Conservation (phyloP, 768 basidiomycete species). For the Suillus hirtellus region DNA sequence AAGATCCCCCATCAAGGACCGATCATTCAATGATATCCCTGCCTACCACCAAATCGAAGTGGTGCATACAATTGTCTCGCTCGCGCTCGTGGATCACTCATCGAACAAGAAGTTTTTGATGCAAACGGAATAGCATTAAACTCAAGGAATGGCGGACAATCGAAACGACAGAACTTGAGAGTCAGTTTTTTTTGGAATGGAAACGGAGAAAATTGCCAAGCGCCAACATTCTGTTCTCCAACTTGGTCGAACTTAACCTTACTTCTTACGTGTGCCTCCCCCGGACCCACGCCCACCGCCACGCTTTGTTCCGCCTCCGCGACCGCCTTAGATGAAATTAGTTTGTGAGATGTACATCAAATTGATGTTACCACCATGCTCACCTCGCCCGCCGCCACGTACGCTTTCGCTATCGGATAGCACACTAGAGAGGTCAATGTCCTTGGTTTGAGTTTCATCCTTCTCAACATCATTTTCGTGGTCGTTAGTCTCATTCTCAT, state of each 20-base stretch:
- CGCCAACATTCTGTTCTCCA: neutral
- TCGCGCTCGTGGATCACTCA: neutral
- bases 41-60: no score
- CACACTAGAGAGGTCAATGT: conserved; percentile 8
- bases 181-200: neutral
- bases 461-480: conserved; percentile 27
- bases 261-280: neutral
- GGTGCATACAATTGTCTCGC: neutral
- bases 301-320: neutral
- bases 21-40: neutral
- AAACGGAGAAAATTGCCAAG: conserved; percentile 1
- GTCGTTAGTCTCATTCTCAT: conserved; percentile 25
- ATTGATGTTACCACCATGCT: neutral
- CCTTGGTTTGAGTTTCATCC: conserved; percentile 21
- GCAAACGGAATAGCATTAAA: neutral
- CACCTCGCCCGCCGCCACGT: conserved; percentile 17
- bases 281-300: neutral
- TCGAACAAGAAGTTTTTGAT: neutral
- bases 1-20: neutral
- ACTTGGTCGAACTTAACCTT: neutral
- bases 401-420: conserved; percentile 23
- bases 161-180: neutral
- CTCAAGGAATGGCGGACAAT: neutral
- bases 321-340: neutral
- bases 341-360: neutral